These are phyloP conservation scores for Wickerhamiella kazuoi DNA, from an alignment of 805 yeast species.

Conservation along the genomic window DNA sequence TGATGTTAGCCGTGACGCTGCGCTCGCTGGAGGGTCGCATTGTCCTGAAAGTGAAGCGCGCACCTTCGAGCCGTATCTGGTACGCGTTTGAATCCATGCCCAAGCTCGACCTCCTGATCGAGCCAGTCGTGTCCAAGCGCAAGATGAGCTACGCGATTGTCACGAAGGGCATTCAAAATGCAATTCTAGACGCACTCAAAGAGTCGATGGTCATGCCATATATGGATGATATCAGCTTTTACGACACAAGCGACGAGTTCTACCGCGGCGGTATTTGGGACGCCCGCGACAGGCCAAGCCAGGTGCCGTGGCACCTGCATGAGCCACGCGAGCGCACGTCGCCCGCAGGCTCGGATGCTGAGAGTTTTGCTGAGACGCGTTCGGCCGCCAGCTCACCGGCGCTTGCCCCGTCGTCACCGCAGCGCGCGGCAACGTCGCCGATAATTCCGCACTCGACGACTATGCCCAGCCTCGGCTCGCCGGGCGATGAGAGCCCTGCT, in stretches of 20 bases:
- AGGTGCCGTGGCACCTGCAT: not conserved
- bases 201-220: slow-evolving; percentile 71
- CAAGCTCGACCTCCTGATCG: slow-evolving; percentile 50
- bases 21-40: slow-evolving; percentile 58
- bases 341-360: not conserved
- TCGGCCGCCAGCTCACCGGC: not conserved
- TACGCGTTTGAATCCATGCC: slow-evolving; percentile 75
- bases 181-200: slow-evolving; percentile 58
- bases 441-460: not conserved
- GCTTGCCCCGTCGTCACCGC: not conserved
- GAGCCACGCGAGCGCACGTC: not conserved
- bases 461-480: not conserved
- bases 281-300: slow-evolving; percentile 8
- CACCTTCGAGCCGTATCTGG: slow-evolving; percentile 86
- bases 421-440: too few relatives aligned
- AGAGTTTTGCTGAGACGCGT: not conserved
- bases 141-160: slow-evolving; percentile 62
- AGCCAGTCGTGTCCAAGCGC: slow-evolving; percentile 80
- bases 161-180: slow-evolving; percentile 62
- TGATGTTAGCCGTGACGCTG: slow-evolving; percentile 52
- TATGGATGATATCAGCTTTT: slow-evolving; percentile 75
- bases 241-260: slow-evolving; percentile 43
- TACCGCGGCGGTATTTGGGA: slow-evolving; percentile 95
- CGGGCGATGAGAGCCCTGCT: too few relatives aligned
- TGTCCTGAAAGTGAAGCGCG: slow-evolving; percentile 56